These are phyloP conservation scores for Leccinum truebloodii DNA, from an alignment of 768 basidiomycete genomes.

Conservation along the genomic window DNA sequence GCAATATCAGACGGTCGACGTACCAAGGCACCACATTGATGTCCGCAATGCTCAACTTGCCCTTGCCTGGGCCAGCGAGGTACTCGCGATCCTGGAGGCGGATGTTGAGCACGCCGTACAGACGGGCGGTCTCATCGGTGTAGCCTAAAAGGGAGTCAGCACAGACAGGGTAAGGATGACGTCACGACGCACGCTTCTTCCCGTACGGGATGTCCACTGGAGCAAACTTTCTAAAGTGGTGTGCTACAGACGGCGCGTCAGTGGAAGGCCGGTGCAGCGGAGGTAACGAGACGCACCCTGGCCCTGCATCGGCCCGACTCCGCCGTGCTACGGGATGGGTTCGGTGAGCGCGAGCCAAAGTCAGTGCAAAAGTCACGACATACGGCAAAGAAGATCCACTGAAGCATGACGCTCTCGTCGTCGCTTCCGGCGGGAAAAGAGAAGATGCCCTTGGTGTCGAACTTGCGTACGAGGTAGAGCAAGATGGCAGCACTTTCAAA, in stretches of 20 bases:
- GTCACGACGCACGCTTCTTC: conserved; percentile 51
- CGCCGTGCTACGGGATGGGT: conserved; percentile 57
- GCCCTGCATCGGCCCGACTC: conserved; percentile 88
- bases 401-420: conserved; percentile 69
- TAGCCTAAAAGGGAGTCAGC: conserved; percentile 53
- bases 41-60: conserved; percentile 72
- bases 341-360: background rate
- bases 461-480: conserved; percentile 79
- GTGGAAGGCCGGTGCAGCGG: conserved; percentile 9
- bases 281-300: conserved; percentile 39
- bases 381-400: conserved; percentile 88
- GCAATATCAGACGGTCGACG: conserved; percentile 6
- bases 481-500: conserved; percentile 84
- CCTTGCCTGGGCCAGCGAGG: conserved; percentile 73
- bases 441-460: conserved; percentile 75
- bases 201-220: conserved; percentile 70
- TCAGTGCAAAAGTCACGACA: conserved; percentile 12
- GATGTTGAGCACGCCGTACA: conserved; percentile 82
- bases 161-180: background rate
- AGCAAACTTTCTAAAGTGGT: conserved; percentile 68
- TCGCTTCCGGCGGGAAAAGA: conserved; percentile 61
- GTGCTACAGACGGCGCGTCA: conserved; percentile 39
- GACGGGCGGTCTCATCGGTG: conserved; percentile 75
- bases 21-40: conserved; percentile 69
- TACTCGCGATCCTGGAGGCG: conserved; percentile 74